phyloP scores from a whole-genome alignment of 331 rosid genomes.

The Prunus yedoensis region DNA sequence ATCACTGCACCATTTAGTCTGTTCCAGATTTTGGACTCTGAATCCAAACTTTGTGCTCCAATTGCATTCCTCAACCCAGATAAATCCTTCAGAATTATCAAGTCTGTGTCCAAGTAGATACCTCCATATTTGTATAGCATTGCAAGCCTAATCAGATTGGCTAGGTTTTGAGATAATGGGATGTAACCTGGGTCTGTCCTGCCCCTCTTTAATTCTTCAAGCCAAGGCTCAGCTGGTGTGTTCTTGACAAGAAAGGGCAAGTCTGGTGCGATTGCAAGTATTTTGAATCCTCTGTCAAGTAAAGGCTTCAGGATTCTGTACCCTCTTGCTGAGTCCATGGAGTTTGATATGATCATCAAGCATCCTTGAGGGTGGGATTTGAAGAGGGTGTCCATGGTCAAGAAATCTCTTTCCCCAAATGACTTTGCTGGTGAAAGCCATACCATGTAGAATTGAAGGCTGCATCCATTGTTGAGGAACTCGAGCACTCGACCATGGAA shows the following conservation, averaged over 20 bases:
- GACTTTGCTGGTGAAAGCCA: constrained; percentile 19
- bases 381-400: constrained; percentile 26
- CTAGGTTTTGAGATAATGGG: constrained; percentile 20
- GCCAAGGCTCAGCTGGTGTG: constrained; percentile 22
- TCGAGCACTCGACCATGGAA: constrained; percentile 22
- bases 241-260: constrained; percentile 21
- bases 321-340: constrained; percentile 23
- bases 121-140: constrained; percentile 34
- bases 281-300: constrained; percentile 10
- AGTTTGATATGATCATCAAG: constrained; percentile 18
- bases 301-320: constrained; percentile 17
- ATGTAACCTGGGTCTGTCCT: constrained; percentile 3
- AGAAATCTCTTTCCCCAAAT: neutral
- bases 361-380: constrained; percentile 21
- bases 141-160: constrained; percentile 21
- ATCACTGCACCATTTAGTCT: constrained; percentile 11
- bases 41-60: constrained; percentile 15
- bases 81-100: constrained; percentile 4
- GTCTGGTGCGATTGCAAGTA: constrained; percentile 17
- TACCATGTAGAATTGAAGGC: constrained; percentile 18
- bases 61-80: constrained; percentile 10
- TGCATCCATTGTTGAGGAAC: constrained; percentile 15
- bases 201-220: constrained; percentile 12
- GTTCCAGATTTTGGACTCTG: constrained; percentile 11
- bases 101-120: constrained; percentile 23